Base-by-base conservation (phyloP, 148 eudicot genomes). In the Spergularia bocconei region DNA sequence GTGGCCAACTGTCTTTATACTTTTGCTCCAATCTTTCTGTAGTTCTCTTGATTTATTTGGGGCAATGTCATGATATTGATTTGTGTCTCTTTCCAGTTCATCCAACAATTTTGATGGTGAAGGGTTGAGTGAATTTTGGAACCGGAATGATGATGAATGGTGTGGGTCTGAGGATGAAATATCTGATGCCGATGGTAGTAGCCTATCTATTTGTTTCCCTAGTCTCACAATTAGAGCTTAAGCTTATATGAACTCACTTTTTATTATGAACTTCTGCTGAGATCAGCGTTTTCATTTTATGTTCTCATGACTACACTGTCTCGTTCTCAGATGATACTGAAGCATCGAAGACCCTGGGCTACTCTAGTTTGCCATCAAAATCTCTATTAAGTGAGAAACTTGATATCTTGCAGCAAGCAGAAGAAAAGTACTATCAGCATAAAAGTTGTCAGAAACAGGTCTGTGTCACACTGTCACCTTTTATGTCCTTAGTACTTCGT, bases 161-260 rank as follows among this genome's bases (percentile, higher is more conserved):
- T 82, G 79, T 84, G 88, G 72, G 75, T 87, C 92, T 20, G 98
- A 91, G 78, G 97, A 93, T 67, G 98, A 93, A 71, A 88, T 93
- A 83, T 91, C 95, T 67, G 90, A 93, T 82, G 83, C 92, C 82
- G 97, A 91, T 81, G 98, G 98, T 93, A 89, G 13, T 39, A 71
- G 36, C 69, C 73, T 60, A 33, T 61, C 59, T 76, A 33, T 56
- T 50, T 77, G 53, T 62, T 75, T 13, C 21, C 19, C 44, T 29
- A 1, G 9, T 55, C 39, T 62, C 60, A 53, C 21, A 38, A 63
- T 51, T 55, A 68, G 61, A 69, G 48, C 73, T 76, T 41, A 54
- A 51, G 33, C 11, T 29, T 55, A 79, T 51, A 19, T 59, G 21
- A 7, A 8, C 38, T 54, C 75, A 56, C 19, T 52, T 67, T 77